phyloP scores from a whole-genome alignment of 2,329 filamentous ascomycete genomes.

The Zymoseptoria brevis region DNA sequence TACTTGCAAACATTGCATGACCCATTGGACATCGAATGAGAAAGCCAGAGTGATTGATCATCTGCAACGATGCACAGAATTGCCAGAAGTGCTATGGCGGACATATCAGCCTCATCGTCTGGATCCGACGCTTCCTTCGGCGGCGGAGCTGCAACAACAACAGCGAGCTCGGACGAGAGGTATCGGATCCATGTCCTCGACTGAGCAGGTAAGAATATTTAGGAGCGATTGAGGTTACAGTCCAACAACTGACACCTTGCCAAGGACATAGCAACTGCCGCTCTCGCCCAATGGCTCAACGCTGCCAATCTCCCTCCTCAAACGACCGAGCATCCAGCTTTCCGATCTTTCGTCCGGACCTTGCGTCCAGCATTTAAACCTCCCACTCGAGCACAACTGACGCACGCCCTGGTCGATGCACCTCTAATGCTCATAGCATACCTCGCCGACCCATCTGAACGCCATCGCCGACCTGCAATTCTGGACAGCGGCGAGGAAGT shows the following conservation, averaged over 20 bases:
- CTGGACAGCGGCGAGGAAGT: slow-evolving; percentile 19
- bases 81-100: slow-evolving; percentile 18
- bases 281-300: slow-evolving; percentile 20
- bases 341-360: slow-evolving; percentile 16
- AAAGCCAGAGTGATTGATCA: slow-evolving; percentile 20
- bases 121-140: slow-evolving; percentile 17
- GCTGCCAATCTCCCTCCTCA: slow-evolving; percentile 10
- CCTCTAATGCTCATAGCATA: slow-evolving; percentile 21
- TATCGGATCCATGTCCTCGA: slow-evolving; percentile 17
- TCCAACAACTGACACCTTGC: neutral
- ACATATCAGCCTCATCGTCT: slow-evolving; percentile 20
- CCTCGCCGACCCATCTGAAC: slow-evolving; percentile 18
- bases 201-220: slow-evolving; percentile 6
- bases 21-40: slow-evolving; percentile 21
- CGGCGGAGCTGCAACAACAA: slow-evolving; percentile 18
- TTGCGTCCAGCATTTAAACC: slow-evolving; percentile 18
- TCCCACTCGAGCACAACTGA: slow-evolving; percentile 15
- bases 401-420: slow-evolving; percentile 18
- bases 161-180: slow-evolving; percentile 18
- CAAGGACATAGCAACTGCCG: slow-evolving; percentile 17
- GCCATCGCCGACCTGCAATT: slow-evolving; percentile 17
- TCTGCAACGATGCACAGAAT: slow-evolving; percentile 17
- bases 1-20: slow-evolving; percentile 19
- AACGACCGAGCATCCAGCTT: slow-evolving; percentile 18
- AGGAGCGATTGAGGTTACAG: no score